These are phyloP conservation scores for Zanthoxylum bungeanum DNA, from an alignment of 345 rosid species.

Conservation along the genomic window DNA sequence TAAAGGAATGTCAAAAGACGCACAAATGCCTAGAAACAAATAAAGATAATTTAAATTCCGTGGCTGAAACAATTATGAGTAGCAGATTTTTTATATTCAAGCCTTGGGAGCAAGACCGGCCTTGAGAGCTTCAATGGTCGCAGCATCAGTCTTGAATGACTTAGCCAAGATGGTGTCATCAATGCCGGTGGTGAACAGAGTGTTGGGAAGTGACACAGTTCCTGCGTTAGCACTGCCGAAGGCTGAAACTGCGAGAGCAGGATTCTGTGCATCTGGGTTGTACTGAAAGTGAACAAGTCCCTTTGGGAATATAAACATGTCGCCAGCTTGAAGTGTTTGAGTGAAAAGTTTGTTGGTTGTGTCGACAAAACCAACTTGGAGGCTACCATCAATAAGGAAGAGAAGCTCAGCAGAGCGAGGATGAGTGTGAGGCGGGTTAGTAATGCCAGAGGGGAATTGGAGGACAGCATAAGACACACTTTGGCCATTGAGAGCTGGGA, in stretches of 20 bases:
- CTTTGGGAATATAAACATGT: constrained; percentile 37
- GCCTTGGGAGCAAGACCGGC: constrained; percentile 23
- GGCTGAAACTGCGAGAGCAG: constrained; percentile 22
- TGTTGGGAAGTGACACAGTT: constrained; percentile 19
- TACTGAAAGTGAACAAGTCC: constrained; percentile 38
- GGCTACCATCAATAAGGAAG: constrained; percentile 20
- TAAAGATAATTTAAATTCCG: too few relatives aligned
- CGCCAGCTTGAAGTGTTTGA: constrained; percentile 28
- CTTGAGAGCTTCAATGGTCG: constrained; percentile 28
- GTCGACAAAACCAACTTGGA: constrained; percentile 43
- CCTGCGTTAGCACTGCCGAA: constrained; percentile 37
- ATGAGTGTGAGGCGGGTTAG: constrained; percentile 33
- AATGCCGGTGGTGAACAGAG: constrained; percentile 30
- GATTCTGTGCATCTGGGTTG: constrained; percentile 7
- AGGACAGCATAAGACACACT: constrained; percentile 40
- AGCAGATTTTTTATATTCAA: neutral
- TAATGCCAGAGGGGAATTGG: constrained; percentile 17
- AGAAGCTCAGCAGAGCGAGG: constrained; percentile 36
- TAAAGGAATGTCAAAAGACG: neutral
- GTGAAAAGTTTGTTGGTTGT: constrained; percentile 35
- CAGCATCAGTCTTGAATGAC: constrained; percentile 33
- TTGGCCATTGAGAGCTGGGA: constrained; percentile 37
- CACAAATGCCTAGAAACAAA: neutral
- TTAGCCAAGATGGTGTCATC: constrained; percentile 33
- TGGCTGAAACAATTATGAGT: neutral